These are phyloP conservation scores for Diaporthe aspalathi DNA, from an alignment of 2,329 filamentous ascomycete species.

Conservation along the genomic window DNA sequence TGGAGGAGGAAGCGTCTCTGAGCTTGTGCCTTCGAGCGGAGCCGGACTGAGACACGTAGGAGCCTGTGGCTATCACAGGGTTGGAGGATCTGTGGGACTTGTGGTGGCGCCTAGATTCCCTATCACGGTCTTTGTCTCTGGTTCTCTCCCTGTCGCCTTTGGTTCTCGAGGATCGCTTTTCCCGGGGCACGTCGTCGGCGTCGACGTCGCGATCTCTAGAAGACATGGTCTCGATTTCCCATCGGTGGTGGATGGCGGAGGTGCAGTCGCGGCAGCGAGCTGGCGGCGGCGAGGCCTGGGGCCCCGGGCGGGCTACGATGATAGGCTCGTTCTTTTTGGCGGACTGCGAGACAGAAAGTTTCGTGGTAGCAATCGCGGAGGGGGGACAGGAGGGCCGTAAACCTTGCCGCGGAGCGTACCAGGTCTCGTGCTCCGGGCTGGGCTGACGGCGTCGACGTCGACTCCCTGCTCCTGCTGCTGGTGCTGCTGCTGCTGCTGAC, in stretches of 20 bases:
- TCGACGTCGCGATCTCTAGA: conserved; percentile 41
- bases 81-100: conserved; percentile 57
- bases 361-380: conserved; percentile 22
- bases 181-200: conserved; percentile 39
- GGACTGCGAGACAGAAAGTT: conserved; percentile 13
- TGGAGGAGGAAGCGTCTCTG: conserved; percentile 38
- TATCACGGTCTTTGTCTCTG: conserved; percentile 47
- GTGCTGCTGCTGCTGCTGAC: no score
- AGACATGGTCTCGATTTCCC: conserved; percentile 38
- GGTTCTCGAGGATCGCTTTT: conserved; percentile 41
- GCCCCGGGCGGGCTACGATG: background rate
- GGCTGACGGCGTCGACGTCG: background rate
- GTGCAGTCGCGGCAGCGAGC: conserved; percentile 21
- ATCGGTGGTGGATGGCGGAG: conserved; percentile 26
- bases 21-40: conserved; percentile 46
- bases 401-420: conserved; percentile 3
- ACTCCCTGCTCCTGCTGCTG: conserved; percentile 2
- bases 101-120: conserved; percentile 54
- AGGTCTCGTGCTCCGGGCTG: background rate
- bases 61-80: conserved; percentile 53
- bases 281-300: conserved; percentile 16
- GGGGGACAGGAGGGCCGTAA: conserved; percentile 11
- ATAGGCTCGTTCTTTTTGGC: conserved; percentile 24
- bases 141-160: conserved; percentile 45
- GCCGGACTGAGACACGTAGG: conserved; percentile 50